Conservation (phyloP, 352 stramenopile genomes). For the Globisporangium spiculum region DNA sequence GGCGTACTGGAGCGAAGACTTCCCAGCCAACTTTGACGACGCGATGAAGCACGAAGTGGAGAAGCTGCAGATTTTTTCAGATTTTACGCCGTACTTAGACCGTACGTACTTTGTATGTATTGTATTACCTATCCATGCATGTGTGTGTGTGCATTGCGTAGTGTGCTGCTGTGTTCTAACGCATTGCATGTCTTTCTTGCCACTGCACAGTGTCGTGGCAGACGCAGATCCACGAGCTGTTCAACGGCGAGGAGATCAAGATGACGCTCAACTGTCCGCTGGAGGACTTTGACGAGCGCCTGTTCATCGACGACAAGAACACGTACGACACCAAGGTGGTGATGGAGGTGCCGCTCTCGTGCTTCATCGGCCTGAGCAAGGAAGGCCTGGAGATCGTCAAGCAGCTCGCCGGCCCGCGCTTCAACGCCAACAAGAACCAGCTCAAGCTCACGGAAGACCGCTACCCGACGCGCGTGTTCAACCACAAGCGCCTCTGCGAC, state of each 20-base stretch:
- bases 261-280: conserved; percentile 76
- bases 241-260: conserved; percentile 64
- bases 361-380: conserved; percentile 54
- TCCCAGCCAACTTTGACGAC: conserved; percentile 64
- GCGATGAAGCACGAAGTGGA: conserved; percentile 87
- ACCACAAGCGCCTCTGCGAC: conserved; percentile 85
- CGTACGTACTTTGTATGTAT: conserved; percentile 21
- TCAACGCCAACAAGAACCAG: conserved; percentile 74
- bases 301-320: conserved; percentile 78
- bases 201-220: conserved; percentile 56
- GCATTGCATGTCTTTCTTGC: not conserved
- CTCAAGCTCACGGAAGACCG: conserved; percentile 82
- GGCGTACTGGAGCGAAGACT: conserved; percentile 76
- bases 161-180: not conserved
- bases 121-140: conserved; percentile 1
- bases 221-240: conserved; percentile 71
- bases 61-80: conserved; percentile 79
- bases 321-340: conserved; percentile 81
- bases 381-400: conserved; percentile 51
- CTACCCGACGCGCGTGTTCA: conserved; percentile 73
- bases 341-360: conserved; percentile 73
- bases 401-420: conserved; percentile 70
- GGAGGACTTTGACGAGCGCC: conserved; percentile 79
- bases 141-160: not conserved
- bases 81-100: conserved; percentile 75